A percentile compares a stretch with the other conserved stretches of the same genome.
Conservation (phyloP, 2,329 filamentous ascomycete genomes). For the Arthrobotrys megalospora region DNA sequence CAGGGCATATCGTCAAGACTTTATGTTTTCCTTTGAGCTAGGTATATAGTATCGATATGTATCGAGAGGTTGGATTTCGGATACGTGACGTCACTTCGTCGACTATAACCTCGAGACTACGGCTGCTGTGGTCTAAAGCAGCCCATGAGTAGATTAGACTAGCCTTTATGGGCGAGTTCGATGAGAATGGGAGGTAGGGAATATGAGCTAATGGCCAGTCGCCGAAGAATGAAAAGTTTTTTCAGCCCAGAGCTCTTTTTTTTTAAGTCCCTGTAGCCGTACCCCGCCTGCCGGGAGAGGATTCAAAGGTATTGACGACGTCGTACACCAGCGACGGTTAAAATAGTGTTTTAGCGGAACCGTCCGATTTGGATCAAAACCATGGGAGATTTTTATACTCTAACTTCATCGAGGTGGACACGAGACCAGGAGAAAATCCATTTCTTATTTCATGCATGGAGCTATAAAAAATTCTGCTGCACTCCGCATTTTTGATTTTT, state of each 20-base stretch:
- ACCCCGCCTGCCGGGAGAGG: conserved; percentile 3
- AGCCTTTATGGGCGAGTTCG: background rate
- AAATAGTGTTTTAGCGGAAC: conserved; percentile 41
- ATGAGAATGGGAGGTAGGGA: background rate
- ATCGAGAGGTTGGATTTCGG: background rate
- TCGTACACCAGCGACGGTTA: conserved; percentile 50
- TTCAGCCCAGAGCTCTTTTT: conserved; percentile 42
- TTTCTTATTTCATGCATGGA: conserved; percentile 37
- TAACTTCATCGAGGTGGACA: conserved; percentile 26
- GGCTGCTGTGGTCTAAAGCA: too few relatives aligned
- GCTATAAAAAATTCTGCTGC: conserved; percentile 47
- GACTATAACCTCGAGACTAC: too few relatives aligned
- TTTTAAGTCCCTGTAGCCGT: background rate
- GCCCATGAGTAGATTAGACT: background rate
- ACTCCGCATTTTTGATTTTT: conserved; percentile 51
- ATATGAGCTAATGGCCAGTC: background rate
- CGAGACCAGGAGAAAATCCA: conserved; percentile 25
- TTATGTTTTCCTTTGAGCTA: too few relatives aligned
- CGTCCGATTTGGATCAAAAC: conserved; percentile 41
- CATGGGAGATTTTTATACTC: conserved; percentile 14
- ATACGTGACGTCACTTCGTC: conserved; percentile 27
- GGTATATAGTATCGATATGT: too few relatives aligned
- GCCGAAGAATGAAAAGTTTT: conserved; percentile 24
- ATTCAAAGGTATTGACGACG: conserved; percentile 13
- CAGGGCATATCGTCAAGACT: too few relatives aligned